A percentile compares a stretch with the other conserved stretches of the same genome.
Conservation (phyloP, 768 basidiomycete genomes). For the Tricholomella constricta region DNA sequence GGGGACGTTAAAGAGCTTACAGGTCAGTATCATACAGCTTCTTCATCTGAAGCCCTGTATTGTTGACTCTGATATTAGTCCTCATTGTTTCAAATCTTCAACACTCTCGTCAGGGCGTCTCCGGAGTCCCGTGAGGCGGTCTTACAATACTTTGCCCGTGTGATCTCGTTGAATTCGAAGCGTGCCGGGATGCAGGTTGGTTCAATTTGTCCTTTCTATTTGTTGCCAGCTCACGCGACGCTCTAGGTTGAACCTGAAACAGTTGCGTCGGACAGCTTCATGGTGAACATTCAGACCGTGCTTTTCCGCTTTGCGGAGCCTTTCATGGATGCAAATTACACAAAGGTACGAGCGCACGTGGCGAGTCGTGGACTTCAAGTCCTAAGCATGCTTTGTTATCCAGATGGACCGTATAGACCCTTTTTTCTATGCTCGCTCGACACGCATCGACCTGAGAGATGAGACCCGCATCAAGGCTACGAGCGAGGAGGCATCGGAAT, state of each 20-base stretch:
- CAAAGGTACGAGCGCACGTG: conserved; percentile 84
- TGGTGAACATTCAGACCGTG: conserved; percentile 87
- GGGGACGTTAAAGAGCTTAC: conserved; percentile 82
- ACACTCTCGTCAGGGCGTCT: conserved; percentile 83
- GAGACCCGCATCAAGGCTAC: conserved; percentile 95
- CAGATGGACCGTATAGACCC: conserved; percentile 93
- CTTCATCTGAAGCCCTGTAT: background rate
- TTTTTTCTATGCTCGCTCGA: conserved; percentile 72
- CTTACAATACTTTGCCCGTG: conserved; percentile 77
- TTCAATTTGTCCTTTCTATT: background rate
- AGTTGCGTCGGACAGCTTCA: conserved; percentile 89
- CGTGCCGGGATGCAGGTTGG: conserved; percentile 88
- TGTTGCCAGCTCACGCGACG: background rate
- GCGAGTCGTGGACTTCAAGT: too few species aligned
- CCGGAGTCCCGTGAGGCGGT: conserved; percentile 79
- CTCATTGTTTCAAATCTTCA: conserved; percentile 86
- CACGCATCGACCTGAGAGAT: conserved; percentile 76
- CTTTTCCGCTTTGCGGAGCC: conserved; percentile 88
- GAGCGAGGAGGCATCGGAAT: conserved; percentile 79
- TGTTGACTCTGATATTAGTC: conserved; percentile 26
- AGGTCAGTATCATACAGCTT: conserved; percentile 50
- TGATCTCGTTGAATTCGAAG: conserved; percentile 75
- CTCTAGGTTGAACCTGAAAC: conserved; percentile 78
- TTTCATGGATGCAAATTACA: conserved; percentile 89
- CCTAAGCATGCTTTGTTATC: background rate